phyloP scores from a whole-genome alignment of 2,329 filamentous ascomycete genomes.

The Neocucurbitaria cava region DNA sequence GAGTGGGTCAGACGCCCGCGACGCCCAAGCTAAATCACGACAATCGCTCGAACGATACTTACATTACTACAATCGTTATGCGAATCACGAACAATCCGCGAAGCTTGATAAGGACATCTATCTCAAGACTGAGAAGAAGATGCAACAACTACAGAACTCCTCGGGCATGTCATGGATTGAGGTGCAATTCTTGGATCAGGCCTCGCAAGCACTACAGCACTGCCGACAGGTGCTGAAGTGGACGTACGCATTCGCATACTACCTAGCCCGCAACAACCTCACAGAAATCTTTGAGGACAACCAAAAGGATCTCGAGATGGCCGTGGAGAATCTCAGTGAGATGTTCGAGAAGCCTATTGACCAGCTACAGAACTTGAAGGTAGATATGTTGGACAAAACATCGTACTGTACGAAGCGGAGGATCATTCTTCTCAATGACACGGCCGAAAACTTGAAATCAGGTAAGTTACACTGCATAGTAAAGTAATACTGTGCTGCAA shows the following conservation, averaged over 20 bases:
- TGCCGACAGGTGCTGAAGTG: slow-evolving; percentile 99
- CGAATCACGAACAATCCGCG: slow-evolving; percentile 97
- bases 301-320: slow-evolving; percentile 96
- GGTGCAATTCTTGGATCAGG: slow-evolving; percentile 93
- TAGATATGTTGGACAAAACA: slow-evolving; percentile 98
- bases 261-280: slow-evolving; percentile 92
- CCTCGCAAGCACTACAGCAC: slow-evolving; percentile 90
- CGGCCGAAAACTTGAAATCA: slow-evolving; percentile 87
- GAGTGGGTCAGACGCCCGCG: slow-evolving; percentile 86
- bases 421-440: slow-evolving; percentile 88
- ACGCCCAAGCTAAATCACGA: slow-evolving; percentile 88
- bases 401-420: slow-evolving; percentile 93
- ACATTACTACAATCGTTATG: slow-evolving; percentile 98
- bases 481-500: no score
- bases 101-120: slow-evolving; percentile 96
- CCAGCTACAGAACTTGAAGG: slow-evolving; percentile 85
- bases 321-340: slow-evolving; percentile 94
- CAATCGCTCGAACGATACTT: slow-evolving; percentile 94
- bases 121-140: slow-evolving; percentile 97
- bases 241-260: slow-evolving; percentile 99
- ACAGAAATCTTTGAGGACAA: slow-evolving; percentile 99
- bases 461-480: slow-evolving; percentile 62
- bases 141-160: slow-evolving; percentile 91
- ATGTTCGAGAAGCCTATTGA: slow-evolving; percentile 98
- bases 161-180: slow-evolving; percentile 99